Evolutionary conservation across 2,329 filamentous ascomycete species (phyloP).

Genomic region (Aquanectria penicillioides): DNA sequence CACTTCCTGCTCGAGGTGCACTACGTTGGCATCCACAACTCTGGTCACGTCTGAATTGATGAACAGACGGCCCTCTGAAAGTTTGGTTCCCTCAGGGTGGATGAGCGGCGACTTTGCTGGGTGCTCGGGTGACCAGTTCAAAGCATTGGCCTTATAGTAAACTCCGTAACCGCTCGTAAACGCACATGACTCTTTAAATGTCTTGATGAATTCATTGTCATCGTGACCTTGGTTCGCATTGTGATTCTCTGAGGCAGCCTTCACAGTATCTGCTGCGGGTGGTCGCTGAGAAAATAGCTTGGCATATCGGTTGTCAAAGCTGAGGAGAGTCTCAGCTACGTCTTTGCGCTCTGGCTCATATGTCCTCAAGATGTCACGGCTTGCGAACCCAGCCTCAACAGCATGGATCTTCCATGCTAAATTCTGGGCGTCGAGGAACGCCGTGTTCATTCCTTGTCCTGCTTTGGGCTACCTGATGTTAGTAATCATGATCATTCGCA

Average conservation of each 20-base stretch:
- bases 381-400: constrained; percentile 84
- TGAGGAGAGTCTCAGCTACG: constrained; percentile 83
- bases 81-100: constrained; percentile 70
- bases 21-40: constrained; percentile 87
- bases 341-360: constrained; percentile 89
- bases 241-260: constrained; percentile 64
- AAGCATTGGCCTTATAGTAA: constrained; percentile 80
- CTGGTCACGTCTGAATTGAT: constrained; percentile 84
- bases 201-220: constrained; percentile 85
- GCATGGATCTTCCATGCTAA: constrained; percentile 96
- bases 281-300: constrained; percentile 86
- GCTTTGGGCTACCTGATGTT: constrained; percentile 72
- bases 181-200: constrained; percentile 90
- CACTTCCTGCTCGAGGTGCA: constrained; percentile 90
- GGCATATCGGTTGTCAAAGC: constrained; percentile 90
- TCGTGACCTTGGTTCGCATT: constrained; percentile 47
- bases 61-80: constrained; percentile 80
- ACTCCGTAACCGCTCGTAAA: constrained; percentile 95
- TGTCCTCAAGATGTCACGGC: constrained; percentile 78
- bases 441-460: constrained; percentile 83
- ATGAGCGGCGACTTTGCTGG: constrained; percentile 76
- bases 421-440: constrained; percentile 85
- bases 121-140: constrained; percentile 85
- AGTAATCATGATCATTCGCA: constrained; percentile 46
- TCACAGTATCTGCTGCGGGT: constrained; percentile 77